These are phyloP conservation scores for Thalassiosira mediterranea DNA, from an alignment of 352 stramenopile species.

Conservation along the genomic window DNA sequence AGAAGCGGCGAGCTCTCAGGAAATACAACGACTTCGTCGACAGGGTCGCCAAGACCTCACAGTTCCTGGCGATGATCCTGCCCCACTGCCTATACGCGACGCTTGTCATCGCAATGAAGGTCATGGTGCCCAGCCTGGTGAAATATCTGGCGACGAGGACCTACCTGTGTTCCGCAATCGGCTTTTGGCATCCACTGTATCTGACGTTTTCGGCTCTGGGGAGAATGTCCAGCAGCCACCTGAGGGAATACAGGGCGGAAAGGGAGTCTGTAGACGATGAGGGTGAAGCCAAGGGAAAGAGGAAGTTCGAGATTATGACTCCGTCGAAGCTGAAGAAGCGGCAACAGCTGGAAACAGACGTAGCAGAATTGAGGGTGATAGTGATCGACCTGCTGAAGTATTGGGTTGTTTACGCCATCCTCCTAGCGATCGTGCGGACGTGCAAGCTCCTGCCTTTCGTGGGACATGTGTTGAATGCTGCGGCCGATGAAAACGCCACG, in stretches of 20 bases:
- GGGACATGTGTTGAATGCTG: conserved; percentile 46
- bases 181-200: conserved; percentile 65
- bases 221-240: conserved; percentile 30
- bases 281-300: conserved; percentile 16
- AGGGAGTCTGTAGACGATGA: conserved; percentile 14
- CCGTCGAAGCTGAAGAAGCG: conserved; percentile 45
- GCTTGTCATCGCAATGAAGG: conserved; percentile 31
- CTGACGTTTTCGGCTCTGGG: conserved; percentile 56
- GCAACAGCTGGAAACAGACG: conserved; percentile 34
- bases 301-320: conserved; percentile 6
- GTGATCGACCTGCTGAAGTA: conserved; percentile 67
- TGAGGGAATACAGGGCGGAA: conserved; percentile 26
- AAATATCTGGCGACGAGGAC: conserved; percentile 67
- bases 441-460: conserved; percentile 64
- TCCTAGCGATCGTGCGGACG: conserved; percentile 50
- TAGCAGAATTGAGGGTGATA: conserved; percentile 29
- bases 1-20: conserved; percentile 38
- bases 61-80: conserved; percentile 66
- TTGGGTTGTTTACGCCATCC: conserved; percentile 70
- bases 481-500: neutral
- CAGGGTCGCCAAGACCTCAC: conserved; percentile 62
- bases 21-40: conserved; percentile 56
- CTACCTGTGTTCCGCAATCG: conserved; percentile 51
- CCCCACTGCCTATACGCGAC: conserved; percentile 71
- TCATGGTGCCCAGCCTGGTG: conserved; percentile 54